These are phyloP conservation scores for Fusarium stilboides DNA, from an alignment of 2,329 filamentous ascomycete genomes.

Conservation along the genomic window DNA sequence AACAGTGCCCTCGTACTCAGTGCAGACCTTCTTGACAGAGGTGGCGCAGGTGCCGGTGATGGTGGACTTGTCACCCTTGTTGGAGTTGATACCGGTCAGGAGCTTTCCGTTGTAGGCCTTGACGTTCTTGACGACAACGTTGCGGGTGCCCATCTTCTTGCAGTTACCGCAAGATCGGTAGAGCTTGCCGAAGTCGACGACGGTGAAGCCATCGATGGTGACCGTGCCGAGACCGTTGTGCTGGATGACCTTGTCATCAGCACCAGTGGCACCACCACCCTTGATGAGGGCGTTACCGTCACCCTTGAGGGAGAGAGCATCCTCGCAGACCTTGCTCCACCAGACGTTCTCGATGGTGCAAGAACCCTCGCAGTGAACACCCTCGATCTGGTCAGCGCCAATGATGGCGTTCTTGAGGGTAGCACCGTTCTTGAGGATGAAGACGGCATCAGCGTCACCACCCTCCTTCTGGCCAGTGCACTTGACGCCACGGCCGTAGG, in stretches of 20 bases:
- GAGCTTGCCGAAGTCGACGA: constrained; percentile 48
- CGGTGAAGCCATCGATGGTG: constrained; percentile 46
- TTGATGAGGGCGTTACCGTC: constrained; percentile 41
- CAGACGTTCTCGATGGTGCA: constrained; percentile 48
- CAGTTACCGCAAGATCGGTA: constrained; percentile 49
- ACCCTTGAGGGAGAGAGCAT: constrained; percentile 43
- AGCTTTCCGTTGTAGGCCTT: constrained; percentile 46
- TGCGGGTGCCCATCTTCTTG: constrained; percentile 48
- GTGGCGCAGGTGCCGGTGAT: constrained; percentile 42
- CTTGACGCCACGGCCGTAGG: constrained; percentile 44
- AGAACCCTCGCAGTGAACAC: constrained; percentile 44
- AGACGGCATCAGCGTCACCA: constrained; percentile 37
- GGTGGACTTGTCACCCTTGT: constrained; percentile 44
- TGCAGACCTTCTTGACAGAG: constrained; percentile 45
- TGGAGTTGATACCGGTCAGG: constrained; percentile 48
- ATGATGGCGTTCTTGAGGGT: constrained; percentile 47
- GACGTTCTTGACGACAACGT: constrained; percentile 47
- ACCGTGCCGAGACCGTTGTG: constrained; percentile 47
- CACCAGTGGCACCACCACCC: constrained; percentile 46
- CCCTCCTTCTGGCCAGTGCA: constrained; percentile 43
- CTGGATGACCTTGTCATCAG: constrained; percentile 46
- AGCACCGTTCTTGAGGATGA: constrained; percentile 45
- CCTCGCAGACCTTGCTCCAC: constrained; percentile 48
- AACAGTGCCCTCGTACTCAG: constrained; percentile 43
- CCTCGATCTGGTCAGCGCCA: constrained; percentile 43